These are phyloP conservation scores for Suillus subaureus DNA, from an alignment of 768 basidiomycete genomes.

Conservation along the genomic window DNA sequence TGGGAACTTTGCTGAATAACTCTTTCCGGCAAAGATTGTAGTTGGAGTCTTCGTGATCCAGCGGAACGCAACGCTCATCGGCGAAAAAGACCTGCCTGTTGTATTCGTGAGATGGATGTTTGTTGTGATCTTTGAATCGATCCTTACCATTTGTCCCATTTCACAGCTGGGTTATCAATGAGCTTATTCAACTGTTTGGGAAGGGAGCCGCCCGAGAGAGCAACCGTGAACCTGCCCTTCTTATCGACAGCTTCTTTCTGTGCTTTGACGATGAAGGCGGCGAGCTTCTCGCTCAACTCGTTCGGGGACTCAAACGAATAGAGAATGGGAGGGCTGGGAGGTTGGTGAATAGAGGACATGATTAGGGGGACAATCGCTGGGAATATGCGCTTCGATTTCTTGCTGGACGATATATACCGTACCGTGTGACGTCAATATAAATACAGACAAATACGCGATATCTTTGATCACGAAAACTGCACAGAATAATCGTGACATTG, in stretches of 20 bases:
- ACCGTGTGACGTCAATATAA: constrained; percentile 32
- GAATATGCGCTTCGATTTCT: constrained; percentile 6
- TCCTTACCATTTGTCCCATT: constrained; percentile 95
- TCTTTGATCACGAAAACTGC: neutral
- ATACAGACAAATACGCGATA: constrained; percentile 21
- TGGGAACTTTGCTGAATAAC: constrained; percentile 83
- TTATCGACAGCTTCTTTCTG: constrained; percentile 90
- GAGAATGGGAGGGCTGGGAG: constrained; percentile 71
- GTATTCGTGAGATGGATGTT: neutral
- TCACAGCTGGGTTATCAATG: constrained; percentile 60
- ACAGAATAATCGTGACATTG: neutral
- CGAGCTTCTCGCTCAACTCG: constrained; percentile 65
- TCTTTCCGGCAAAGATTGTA: constrained; percentile 71
- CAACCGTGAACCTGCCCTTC: constrained; percentile 89
- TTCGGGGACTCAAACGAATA: constrained; percentile 63
- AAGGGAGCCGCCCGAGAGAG: constrained; percentile 91
- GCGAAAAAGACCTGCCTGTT: constrained; percentile 96
- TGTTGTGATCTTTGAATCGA: constrained; percentile 4
- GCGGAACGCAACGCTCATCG: constrained; percentile 93
- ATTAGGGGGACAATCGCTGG: constrained; percentile 20
- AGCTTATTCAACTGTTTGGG: constrained; percentile 81
- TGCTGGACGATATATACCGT: constrained; percentile 3
- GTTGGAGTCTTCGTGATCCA: constrained; percentile 93
- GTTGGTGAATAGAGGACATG: constrained; percentile 41
- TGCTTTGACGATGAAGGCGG: constrained; percentile 80